Evolutionary conservation across 2,329 filamentous ascomycete species (phyloP).

Genomic region (Ascosphaera acerosa): DNA sequence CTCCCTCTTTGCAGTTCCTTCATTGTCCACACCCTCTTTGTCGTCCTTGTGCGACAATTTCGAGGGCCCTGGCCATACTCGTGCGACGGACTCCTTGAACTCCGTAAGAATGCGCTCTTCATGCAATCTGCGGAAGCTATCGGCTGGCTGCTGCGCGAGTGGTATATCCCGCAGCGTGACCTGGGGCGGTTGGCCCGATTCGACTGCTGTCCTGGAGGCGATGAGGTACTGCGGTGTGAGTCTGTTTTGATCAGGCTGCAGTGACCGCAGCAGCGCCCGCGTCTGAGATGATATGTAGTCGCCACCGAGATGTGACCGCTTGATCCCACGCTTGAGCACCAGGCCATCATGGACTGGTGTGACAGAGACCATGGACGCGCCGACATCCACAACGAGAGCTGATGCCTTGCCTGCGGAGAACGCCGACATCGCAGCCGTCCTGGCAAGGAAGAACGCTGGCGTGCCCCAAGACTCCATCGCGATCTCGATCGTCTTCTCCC

Average conservation of each 20-base stretch:
- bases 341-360: slow-evolving; percentile 87
- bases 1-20: slow-evolving; percentile 46
- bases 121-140: slow-evolving; percentile 57
- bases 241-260: slow-evolving; percentile 40
- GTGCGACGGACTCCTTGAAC: slow-evolving; percentile 94
- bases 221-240: slow-evolving; percentile 72
- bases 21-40: slow-evolving; percentile 32
- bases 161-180: slow-evolving; percentile 47
- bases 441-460: slow-evolving; percentile 80
- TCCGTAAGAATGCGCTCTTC: slow-evolving; percentile 85
- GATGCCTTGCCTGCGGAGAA: slow-evolving; percentile 87
- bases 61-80: slow-evolving; percentile 68
- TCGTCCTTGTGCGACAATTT: slow-evolving; percentile 28
- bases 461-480: slow-evolving; percentile 94
- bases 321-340: slow-evolving; percentile 71
- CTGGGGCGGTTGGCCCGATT: slow-evolving; percentile 57
- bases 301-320: slow-evolving; percentile 63
- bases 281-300: slow-evolving; percentile 80
- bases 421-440: slow-evolving; percentile 69
- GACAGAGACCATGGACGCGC: slow-evolving; percentile 67
- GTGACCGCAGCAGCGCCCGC: slow-evolving; percentile 48
- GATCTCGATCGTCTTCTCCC: slow-evolving; percentile 87
- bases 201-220: slow-evolving; percentile 65
- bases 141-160: slow-evolving; percentile 29
- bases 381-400: slow-evolving; percentile 76